Conservation (phyloP, 441 rosid species). For the Gossypium schwendimanii region DNA sequence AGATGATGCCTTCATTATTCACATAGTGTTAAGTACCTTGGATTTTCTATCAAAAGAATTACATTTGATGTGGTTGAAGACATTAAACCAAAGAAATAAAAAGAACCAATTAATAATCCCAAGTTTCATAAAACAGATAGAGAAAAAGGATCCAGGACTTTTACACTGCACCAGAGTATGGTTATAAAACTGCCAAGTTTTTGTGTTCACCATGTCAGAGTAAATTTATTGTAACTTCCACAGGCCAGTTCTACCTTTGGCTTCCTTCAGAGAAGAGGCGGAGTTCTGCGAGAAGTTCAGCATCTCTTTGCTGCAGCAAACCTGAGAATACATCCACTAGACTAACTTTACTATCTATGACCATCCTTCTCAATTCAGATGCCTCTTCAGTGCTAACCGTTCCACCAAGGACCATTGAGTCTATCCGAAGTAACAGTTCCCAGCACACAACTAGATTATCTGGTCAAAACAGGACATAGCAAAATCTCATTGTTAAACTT, state of each 20-base stretch:
- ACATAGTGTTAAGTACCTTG: not conserved
- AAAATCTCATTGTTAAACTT: conserved; percentile 7
- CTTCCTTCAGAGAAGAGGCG: conserved; percentile 36
- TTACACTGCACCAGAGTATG: not conserved
- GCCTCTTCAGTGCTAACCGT: conserved; percentile 50
- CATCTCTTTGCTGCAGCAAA: conserved; percentile 42
- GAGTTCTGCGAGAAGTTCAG: conserved; percentile 52
- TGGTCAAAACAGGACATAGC: conserved; percentile 22
- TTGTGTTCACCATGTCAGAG: not conserved
- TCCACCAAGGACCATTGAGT: conserved; percentile 63
- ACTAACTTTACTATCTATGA: conserved; percentile 39
- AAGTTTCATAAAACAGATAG: not conserved
- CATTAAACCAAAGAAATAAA: not conserved
- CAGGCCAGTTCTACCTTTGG: conserved; percentile 37
- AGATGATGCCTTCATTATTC: conserved; percentile 5
- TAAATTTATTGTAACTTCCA: not conserved
- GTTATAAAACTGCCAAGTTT: not conserved
- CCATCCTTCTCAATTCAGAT: conserved; percentile 45
- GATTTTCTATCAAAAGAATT: not conserved
- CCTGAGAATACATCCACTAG: conserved; percentile 41
- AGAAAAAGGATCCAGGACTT: not conserved
- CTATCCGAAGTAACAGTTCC: conserved; percentile 68
- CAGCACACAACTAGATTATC: conserved; percentile 44
- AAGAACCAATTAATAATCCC: not conserved
- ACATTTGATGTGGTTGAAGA: not conserved